These are phyloP conservation scores for Mycena haematopus DNA, from an alignment of 768 basidiomycete genomes.

Conservation along the genomic window DNA sequence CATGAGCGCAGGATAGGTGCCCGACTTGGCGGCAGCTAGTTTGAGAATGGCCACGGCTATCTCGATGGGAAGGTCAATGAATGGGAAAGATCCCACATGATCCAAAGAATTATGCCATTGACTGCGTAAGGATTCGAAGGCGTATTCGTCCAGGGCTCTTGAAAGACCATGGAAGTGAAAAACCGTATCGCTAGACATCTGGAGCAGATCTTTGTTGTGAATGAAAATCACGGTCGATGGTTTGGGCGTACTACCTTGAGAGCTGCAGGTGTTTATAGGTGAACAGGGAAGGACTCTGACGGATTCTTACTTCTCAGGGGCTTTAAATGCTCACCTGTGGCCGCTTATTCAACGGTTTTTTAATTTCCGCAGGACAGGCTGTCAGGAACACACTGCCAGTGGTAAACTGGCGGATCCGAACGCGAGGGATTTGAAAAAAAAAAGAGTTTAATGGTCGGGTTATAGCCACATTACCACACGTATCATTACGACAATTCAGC, in stretches of 20 bases:
- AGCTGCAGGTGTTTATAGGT: neutral
- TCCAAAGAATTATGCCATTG: constrained; percentile 1
- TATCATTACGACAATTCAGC: constrained; percentile 5
- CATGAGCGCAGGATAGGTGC: constrained; percentile 20
- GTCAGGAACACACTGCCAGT: no score
- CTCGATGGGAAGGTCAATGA: constrained; percentile 7
- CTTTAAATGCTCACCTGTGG: neutral
- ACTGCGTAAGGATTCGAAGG: neutral
- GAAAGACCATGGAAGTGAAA: constrained; percentile 17
- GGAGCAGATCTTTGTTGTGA: no score
- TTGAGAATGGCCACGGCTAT: constrained; percentile 13
- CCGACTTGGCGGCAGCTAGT: constrained; percentile 8
- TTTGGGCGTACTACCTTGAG: neutral
- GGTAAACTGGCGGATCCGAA: no score
- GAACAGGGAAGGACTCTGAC: neutral
- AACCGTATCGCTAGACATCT: constrained; percentile 14
- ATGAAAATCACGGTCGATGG: neutral
- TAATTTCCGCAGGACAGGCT: constrained; percentile 1
- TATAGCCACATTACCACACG: neutral
- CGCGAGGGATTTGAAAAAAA: neutral
- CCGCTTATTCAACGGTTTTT: constrained; percentile 8
- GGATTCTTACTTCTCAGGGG: neutral
- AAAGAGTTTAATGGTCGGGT: neutral
- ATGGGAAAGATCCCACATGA: constrained; percentile 7
- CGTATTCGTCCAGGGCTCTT: constrained; percentile 12